Conservation (phyloP, 2,329 filamentous ascomycete species). For the Hymenoscyphus repandus region DNA sequence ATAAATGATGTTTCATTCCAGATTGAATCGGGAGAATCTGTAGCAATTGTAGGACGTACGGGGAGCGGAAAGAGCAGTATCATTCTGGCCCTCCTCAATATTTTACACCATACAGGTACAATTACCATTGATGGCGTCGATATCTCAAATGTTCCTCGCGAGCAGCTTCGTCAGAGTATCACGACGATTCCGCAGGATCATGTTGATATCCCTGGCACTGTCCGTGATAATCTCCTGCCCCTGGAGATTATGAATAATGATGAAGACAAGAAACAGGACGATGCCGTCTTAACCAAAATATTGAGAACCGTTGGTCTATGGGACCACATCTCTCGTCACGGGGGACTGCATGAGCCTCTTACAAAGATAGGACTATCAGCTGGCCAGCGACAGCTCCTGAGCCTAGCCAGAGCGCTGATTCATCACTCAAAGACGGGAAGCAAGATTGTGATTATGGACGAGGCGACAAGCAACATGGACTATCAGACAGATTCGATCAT, state of each 20-base stretch:
- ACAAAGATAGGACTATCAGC: conserved; percentile 57
- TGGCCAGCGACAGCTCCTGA: conserved; percentile 45
- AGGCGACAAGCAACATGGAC: conserved; percentile 28
- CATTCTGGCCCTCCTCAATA: conserved; percentile 43
- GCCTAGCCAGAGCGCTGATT: conserved; percentile 42
- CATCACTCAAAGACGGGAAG: too few relatives aligned
- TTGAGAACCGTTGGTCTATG: conserved; percentile 42
- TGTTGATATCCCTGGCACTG: conserved; percentile 8
- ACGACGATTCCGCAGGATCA: conserved; percentile 41
- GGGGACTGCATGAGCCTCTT: conserved; percentile 31
- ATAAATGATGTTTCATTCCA: too few relatives aligned
- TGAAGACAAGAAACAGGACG: conserved; percentile 12
- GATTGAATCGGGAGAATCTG: too few relatives aligned
- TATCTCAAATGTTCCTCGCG: conserved; percentile 38
- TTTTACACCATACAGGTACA: conserved; percentile 38
- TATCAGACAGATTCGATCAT: too few relatives aligned
- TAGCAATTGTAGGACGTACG: too few relatives aligned
- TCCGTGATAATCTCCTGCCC: conserved; percentile 5
- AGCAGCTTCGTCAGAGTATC: conserved; percentile 38
- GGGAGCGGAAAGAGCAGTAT: conserved; percentile 39
- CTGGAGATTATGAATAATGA: too few relatives aligned
- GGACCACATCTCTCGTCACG: conserved; percentile 34
- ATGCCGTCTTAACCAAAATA: conserved; percentile 38
- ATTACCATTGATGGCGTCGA: conserved; percentile 45
- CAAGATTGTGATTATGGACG: conserved; percentile 33